Evolutionary conservation across 2,329 filamentous ascomycete genomes (phyloP).

Genomic region (Fusarium nelsonii): DNA sequence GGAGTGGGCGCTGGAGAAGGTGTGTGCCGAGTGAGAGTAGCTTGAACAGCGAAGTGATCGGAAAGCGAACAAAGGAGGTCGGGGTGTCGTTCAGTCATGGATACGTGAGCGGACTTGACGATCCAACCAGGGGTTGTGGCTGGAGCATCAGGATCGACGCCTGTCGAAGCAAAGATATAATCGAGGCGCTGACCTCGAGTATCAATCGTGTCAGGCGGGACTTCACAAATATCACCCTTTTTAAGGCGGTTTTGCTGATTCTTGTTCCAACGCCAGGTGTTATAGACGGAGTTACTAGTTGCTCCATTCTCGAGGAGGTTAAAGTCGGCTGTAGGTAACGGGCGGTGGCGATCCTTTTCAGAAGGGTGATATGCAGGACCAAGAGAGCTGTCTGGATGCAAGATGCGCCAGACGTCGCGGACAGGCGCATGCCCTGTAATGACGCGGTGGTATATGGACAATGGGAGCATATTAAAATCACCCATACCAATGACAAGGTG

Average conservation of each 20-base stretch:
- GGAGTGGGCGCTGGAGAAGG: conserved; percentile 41
- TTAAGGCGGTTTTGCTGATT: conserved; percentile 75
- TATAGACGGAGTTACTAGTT: conserved; percentile 86
- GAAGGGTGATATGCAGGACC: conserved; percentile 76
- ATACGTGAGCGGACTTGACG: conserved; percentile 77
- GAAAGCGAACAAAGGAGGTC: conserved; percentile 86
- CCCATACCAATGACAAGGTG: conserved; percentile 88
- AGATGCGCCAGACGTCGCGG: conserved; percentile 83
- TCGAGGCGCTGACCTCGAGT: conserved; percentile 87
- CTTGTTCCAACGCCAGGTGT: conserved; percentile 93
- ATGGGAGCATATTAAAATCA: conserved; percentile 97
- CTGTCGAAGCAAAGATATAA: conserved; percentile 87
- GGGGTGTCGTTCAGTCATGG: conserved; percentile 85
- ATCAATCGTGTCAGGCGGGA: conserved; percentile 76
- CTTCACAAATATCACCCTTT: conserved; percentile 65
- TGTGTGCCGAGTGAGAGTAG: conserved; percentile 72
- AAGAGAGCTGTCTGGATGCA: conserved; percentile 86
- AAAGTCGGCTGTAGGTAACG: conserved; percentile 79
- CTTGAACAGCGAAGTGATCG: conserved; percentile 93
- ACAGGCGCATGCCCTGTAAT: conserved; percentile 83
- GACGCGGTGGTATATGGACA: conserved; percentile 84
- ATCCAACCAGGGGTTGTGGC: conserved; percentile 67
- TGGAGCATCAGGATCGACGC: conserved; percentile 53
- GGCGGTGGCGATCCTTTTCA: conserved; percentile 74
- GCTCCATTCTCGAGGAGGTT: conserved; percentile 86